Evolutionary conservation across 2,329 filamentous ascomycete species (phyloP), one percentile per base, ranked within the genome.

Genomic region (Cytospora chrysosperma): DNA sequence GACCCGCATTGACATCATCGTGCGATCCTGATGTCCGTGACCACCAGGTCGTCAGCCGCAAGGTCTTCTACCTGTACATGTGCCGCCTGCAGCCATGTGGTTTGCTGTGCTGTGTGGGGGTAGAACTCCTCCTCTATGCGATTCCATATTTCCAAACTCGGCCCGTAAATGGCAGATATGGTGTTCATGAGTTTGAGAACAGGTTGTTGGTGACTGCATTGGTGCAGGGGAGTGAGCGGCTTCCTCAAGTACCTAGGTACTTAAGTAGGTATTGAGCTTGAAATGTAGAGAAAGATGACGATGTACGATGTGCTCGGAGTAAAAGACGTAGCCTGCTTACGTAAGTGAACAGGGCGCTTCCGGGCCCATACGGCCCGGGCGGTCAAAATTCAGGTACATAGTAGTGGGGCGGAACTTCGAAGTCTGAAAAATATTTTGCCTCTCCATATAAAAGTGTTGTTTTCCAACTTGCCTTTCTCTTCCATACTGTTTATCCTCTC

Each of bases 71-170:
- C 87, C 66, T 83, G 81, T 52, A 63, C 78, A 87, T 88, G 62
- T 84, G 80, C 75, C 85, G 82, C 65, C 89, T 83, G 71, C 87
- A 85, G 54, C 90, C 75, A 73, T 84, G 90, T 59, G 84, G 85
- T 74, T 81, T 85, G 56, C 79, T 83, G 56, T 85, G 77, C 82
- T 84, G 88, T 63, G 81, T 82, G n/a, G 77, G 90, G 78, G 70
- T 88, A 88, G 2, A 91, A 79, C 69, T 90, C 87, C 72, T 90
- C 90, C 66, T 90, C 84, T 57, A 91, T 78, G 53, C 85, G 83
- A 68, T 86, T 81, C 88, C 88, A 90, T 10, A 3, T 34, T 34
- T 34, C 9, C 9, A 4, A 15, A 34, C n/a, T n/a, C n/a, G n/a
- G n/a, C n/a, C 15, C 12, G 12, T 34, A 3, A 13, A 13, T 10